Base-by-base conservation (phyloP, 768 basidiomycete species). In the Phlegmacium glaucopus region DNA sequence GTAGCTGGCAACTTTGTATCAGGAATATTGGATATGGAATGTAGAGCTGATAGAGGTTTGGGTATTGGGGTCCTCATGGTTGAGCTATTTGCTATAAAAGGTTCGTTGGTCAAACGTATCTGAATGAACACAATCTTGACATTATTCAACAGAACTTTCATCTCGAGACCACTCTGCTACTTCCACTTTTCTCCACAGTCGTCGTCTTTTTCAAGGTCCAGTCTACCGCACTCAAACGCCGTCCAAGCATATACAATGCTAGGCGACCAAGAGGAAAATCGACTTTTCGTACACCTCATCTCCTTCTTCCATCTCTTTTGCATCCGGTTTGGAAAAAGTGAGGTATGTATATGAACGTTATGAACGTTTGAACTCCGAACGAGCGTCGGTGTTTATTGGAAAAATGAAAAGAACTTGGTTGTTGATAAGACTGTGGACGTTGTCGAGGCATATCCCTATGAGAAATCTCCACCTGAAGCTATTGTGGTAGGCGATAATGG, bases 1-100 rank as follows among this genome's bases (percentile, higher is more conserved):
- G 76, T 88, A 42, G 83, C 89, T 1, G 90, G 90, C 0, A 68
- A 71, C 30, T 67, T 75, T 53, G 74, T 90, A 28, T 71, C 80
- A 6, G 90, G 90, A 9, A 89, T 85, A 69, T 75, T 91, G 76
- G 80, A 89, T 61, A 73, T 91, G 59, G 89, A 91, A 64, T 87
- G 83, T 64, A 78, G 79, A 54, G 79, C 87, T 2, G 90, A 90
- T 67, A 74, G 72, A 57, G 78, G 83, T 4, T 75, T 92, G 22
- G 90, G 87, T 10, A 79, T 92, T 46, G 78, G 82, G 15, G 62
- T 80, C 11, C 87, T 91, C 55, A 83, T 85, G 79, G 79, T 90
- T 30, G 90, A 91, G 62, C 69, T 92, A 16, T 77, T 83, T 46
- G 90, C 80, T 1, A 72, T 80, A 45, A 82, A 90, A 78, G 86